Conservation (phyloP, 2,329 filamentous ascomycete genomes). For the Waltergamsia citrina region DNA sequence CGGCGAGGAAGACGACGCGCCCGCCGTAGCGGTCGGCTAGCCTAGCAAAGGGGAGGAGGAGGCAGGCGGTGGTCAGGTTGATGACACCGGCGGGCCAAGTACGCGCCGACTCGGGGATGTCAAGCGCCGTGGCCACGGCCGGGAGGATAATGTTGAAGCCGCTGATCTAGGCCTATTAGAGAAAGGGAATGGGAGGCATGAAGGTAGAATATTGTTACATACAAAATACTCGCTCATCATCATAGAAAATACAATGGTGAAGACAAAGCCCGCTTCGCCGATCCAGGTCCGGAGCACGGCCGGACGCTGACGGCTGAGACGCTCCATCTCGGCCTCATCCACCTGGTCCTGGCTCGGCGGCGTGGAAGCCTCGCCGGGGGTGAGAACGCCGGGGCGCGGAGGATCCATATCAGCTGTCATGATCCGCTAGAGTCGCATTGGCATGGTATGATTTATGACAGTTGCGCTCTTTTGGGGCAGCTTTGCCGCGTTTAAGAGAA, state of each 20-base stretch:
- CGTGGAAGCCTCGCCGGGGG: constrained; percentile 1
- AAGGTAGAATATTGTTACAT: neutral
- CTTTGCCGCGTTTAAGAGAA: no score
- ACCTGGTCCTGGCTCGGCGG: constrained; percentile 5
- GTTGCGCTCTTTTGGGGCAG: no score
- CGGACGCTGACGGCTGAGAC: constrained; percentile 53
- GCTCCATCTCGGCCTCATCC: constrained; percentile 36
- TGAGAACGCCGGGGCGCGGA: neutral
- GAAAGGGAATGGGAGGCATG: neutral
- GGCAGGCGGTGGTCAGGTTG: constrained; percentile 44
- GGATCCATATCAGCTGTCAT: neutral
- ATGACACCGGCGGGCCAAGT: constrained; percentile 59
- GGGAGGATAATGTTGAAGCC: constrained; percentile 67
- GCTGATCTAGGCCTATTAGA: constrained; percentile 35
- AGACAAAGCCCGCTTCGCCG: constrained; percentile 53
- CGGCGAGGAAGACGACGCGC: constrained; percentile 48
- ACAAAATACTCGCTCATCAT: constrained; percentile 60
- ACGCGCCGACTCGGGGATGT: constrained; percentile 51
- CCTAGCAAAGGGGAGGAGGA: constrained; percentile 55
- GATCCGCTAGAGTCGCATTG: no score
- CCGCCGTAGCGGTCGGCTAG: constrained; percentile 55
- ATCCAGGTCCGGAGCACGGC: constrained; percentile 39
- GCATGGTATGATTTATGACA: neutral
- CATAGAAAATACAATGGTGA: constrained; percentile 52
- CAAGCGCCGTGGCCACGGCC: constrained; percentile 47